Evolutionary conservation across 2,329 filamentous ascomycete species (phyloP).

Genomic region (Phialophora tarda): DNA sequence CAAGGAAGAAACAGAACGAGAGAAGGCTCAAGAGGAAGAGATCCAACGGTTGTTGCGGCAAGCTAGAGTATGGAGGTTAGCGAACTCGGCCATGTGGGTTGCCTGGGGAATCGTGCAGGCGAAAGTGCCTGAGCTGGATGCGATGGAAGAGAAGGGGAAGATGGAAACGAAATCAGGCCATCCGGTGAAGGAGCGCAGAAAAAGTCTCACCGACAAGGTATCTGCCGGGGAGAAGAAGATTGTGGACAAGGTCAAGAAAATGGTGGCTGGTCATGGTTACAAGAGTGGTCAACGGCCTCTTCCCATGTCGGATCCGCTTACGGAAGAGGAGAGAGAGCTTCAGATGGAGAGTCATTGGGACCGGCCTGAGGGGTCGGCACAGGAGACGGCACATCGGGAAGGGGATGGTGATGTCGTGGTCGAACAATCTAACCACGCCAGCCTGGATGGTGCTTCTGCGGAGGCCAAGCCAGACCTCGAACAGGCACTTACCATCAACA

Average conservation of each 20-base stretch:
- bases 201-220: constrained; percentile 11
- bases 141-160: constrained; percentile 39
- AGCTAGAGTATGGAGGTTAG: constrained; percentile 81
- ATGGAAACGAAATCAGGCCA: not conserved
- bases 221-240: constrained; percentile 27
- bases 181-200: constrained; percentile 13
- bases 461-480: not conserved
- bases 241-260: constrained; percentile 38
- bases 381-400: constrained; percentile 36
- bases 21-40: constrained; percentile 69
- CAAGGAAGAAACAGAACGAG: constrained; percentile 63
- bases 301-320: constrained; percentile 37
- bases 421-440: not conserved
- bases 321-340: constrained; percentile 34
- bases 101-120: constrained; percentile 97
- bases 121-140: constrained; percentile 75
- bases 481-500: not conserved
- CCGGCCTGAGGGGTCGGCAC: constrained; percentile 33
- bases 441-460: not conserved
- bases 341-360: constrained; percentile 31
- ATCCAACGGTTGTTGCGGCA: constrained; percentile 76
- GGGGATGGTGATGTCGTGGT: constrained; percentile 21
- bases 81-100: constrained; percentile 89
- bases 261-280: constrained; percentile 34
- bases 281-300: constrained; percentile 8